A percentile compares a stretch with the other conserved stretches of the same genome.
Evolutionary conservation across 2,329 filamentous ascomycete species (phyloP).

Genomic region (Paracamarosporium sp.): DNA sequence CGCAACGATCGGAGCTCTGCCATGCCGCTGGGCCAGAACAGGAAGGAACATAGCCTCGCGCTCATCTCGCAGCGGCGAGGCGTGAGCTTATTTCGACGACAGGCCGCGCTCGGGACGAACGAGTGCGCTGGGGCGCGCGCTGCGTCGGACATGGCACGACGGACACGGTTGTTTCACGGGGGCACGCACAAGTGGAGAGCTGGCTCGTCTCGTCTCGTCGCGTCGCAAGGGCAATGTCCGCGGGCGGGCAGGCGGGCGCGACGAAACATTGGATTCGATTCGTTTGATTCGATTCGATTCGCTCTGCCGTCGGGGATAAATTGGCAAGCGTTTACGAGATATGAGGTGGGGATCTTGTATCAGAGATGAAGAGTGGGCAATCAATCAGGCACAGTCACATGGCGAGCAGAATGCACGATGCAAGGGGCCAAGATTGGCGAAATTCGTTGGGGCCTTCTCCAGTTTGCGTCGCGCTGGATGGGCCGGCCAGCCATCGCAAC

Average conservation of each 20-base stretch:
- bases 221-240: background rate
- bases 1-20: too few relatives aligned
- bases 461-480: background rate
- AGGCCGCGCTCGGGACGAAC: too few relatives aligned
- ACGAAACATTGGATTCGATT: constrained; percentile 6
- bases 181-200: too few relatives aligned
- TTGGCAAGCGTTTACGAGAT: background rate
- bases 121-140: too few relatives aligned
- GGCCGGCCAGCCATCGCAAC: background rate
- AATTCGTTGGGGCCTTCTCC: background rate
- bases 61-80: constrained; percentile 3
- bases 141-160: background rate
- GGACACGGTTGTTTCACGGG: constrained; percentile 12
- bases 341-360: background rate
- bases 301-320: constrained; percentile 1
- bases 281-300: too few relatives aligned
- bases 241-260: background rate
- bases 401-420: constrained; percentile 4
- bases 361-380: background rate
- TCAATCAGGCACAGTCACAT: background rate
- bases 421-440: background rate
- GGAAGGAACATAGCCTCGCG: constrained; percentile 9
- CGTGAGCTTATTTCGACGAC: constrained; percentile 17
- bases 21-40: constrained; percentile 12
- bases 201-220: too few relatives aligned